These are phyloP conservation scores for Verticillium dahliae DNA, from an alignment of 2,329 filamentous ascomycete genomes.

Conservation along the genomic window DNA sequence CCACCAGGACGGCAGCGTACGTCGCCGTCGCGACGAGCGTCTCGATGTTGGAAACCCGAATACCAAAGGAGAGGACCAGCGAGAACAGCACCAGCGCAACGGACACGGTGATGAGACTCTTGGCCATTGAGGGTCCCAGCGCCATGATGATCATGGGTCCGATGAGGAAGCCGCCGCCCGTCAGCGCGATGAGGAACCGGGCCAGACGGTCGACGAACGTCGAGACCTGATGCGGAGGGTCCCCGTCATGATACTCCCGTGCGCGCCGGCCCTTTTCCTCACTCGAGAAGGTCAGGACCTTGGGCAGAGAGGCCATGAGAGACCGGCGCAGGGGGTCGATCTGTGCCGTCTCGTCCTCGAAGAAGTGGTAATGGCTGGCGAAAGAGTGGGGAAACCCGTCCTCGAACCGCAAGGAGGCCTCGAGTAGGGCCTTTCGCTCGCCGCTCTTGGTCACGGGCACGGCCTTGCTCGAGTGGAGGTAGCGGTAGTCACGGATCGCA, in stretches of 20 bases:
- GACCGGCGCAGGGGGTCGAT: background rate
- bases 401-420: background rate
- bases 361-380: background rate
- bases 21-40: conserved; percentile 11
- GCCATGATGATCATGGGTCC: conserved; percentile 13
- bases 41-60: conserved; percentile 6
- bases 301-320: background rate
- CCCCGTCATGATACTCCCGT: background rate
- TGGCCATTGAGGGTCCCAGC: conserved; percentile 3
- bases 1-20: conserved; percentile 14
- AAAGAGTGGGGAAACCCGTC: background rate
- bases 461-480: background rate
- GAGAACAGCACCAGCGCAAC: conserved; percentile 10
- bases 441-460: background rate
- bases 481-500: background rate
- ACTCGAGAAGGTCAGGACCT: background rate
- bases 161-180: conserved; percentile 6
- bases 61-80: background rate
- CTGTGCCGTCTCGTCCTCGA: background rate
- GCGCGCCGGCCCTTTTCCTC: background rate
- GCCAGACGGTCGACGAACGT: background rate
- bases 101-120: conserved; percentile 9
- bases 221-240: background rate
- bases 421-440: background rate
- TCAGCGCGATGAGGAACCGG: conserved; percentile 9